Base-by-base conservation (phyloP, 768 basidiomycete genomes). In the Mycena metata region DNA sequence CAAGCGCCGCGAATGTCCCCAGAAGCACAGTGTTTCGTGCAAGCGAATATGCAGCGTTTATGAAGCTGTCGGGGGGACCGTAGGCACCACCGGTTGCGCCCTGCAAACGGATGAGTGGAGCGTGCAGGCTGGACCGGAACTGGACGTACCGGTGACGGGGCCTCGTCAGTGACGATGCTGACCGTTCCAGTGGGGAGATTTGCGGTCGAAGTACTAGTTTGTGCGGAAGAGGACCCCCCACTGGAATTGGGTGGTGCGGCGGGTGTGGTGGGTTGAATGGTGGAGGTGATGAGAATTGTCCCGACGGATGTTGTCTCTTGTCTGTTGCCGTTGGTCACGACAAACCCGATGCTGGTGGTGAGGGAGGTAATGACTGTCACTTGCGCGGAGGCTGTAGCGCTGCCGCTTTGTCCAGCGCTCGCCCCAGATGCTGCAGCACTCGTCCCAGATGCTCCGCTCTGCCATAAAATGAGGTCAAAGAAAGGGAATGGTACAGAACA, bases 11-110 rank as follows among this genome's bases (percentile, higher is more conserved):
- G n/a, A 85, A 75, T 6, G 82, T 86, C n/a, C 81, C 79, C 7
- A 87, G 81, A 46, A 86, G 64, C 16, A 85, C 66, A 7, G 83
- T 79, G 66, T 86, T 87, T 70, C 79, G 74, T 45, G 81, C 81
- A 43, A 90, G 80, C 1, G 82, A 78, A 3, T 80, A 72, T 9
- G 88, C 92, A 15, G 83, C 85, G 33, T 90, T 86, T 69, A 88
- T 89, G 79, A 89, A 93, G 59, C 82, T 77, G 73, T 94, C 91
- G 52, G 84, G 83, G 52, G 92, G 92, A n/a, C 92, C 92, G 67
- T 84, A 90, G 41, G 85, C 78, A 36, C 90, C 90, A 30, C 87
- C 85, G 19, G 76, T 71, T 21, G 62, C 74, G n/a, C 73, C 79
- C 68, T 69, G 47, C 5, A 35, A 58, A 24, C 1, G 17, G 35